These are phyloP conservation scores for Gypsophila paniculata DNA, from an alignment of 179 eudicot genomes.

Conservation along the genomic window DNA sequence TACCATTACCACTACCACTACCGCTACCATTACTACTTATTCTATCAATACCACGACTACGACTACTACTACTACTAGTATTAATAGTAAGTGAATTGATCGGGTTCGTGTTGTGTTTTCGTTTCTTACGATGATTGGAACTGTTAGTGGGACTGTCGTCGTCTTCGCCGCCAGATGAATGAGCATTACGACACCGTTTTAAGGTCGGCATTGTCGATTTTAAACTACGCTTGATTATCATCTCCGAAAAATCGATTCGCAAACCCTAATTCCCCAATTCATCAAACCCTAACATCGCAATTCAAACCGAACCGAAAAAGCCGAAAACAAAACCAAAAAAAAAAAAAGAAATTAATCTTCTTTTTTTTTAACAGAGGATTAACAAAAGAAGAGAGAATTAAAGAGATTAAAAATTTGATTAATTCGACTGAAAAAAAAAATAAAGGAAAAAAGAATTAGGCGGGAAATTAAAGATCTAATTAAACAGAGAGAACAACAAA, in stretches of 20 bases:
- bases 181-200: constrained; percentile 66
- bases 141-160: constrained; percentile 33
- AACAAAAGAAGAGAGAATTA: not conserved
- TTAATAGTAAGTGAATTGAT: not conserved
- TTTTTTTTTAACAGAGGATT: constrained; percentile 16
- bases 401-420: not conserved
- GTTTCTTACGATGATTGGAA: constrained; percentile 21
- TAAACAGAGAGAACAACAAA: constrained; percentile 23
- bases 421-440: not conserved
- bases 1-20: not conserved
- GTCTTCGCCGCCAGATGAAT: constrained; percentile 48
- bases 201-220: constrained; percentile 85
- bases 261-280: constrained; percentile 22
- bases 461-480: constrained; percentile 33
- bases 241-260: constrained; percentile 23
- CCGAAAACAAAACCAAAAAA: not conserved
- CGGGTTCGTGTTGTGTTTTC: not conserved
- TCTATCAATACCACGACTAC: not conserved
- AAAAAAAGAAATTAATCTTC: not conserved
- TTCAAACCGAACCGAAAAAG: not conserved
- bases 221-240: constrained; percentile 86
- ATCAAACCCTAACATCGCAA: constrained; percentile 30
- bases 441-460: constrained; percentile 16
- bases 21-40: not conserved
- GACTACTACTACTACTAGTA: not conserved